Evolutionary conservation across 2,329 filamentous ascomycete genomes (phyloP), one percentile per base, ranked within the genome.

Genomic region (Penicillium brasilianum): DNA sequence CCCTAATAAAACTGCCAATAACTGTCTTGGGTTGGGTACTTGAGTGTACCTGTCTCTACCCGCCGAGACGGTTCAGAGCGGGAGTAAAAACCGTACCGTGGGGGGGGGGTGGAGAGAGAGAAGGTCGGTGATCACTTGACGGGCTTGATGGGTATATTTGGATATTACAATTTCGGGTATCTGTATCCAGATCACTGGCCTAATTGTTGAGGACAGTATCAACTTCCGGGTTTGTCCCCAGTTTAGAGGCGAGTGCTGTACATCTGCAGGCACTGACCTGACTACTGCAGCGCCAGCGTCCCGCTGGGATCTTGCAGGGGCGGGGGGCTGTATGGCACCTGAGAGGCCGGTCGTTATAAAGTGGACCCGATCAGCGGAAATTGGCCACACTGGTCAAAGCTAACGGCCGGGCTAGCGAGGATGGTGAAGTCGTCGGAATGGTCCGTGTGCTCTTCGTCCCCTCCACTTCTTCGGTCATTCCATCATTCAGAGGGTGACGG

Each of bases 361-460:
- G 55, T 58, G 59, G 55, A 58, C 22, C 36, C 20, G 59, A 61
- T 61, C 59, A 50, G 51, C 59, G 16, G 55, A 36, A 37, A 55
- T 32, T 55, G 30, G 37, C 55, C 51, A 37, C 55, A 58, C 58
- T 43, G 51, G 55, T 58, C 50, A 22, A n/a, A n/a, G 22, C 49
- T 60, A 60, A 28, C 34, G 43, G 43, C 25, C 53, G 53, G 32
- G 30, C 59, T 58, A 61, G 46, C 34, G 41, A 54, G 8, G 36
- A 53, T 57, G 53, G 53, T 51, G 58, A 48, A 48, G 41, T 54
- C 34, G 49, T 10, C 16, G n/a, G 46, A 18, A 28, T 34, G 46
- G 46, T 49, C 46, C 34, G 46, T 49, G 46, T 13, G 22, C 22
- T 25, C 16, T 28, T n/a, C 1, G 14, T 30, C 28, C 28, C 48